phyloP scores from a whole-genome alignment of 129 eudicot species.

The Lactuca saligna region DNA sequence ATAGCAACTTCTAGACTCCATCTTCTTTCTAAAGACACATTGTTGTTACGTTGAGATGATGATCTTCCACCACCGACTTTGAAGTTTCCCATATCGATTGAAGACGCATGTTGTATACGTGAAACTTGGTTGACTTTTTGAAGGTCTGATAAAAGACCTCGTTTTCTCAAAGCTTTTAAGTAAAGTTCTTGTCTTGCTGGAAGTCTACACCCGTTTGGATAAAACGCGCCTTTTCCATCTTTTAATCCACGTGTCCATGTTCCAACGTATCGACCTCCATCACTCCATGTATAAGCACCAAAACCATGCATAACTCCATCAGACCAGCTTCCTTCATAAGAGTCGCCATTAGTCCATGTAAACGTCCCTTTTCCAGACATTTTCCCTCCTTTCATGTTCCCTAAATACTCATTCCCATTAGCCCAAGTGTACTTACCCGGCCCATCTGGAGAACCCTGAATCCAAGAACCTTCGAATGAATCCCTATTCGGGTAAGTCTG shows the following conservation, averaged over 20 bases:
- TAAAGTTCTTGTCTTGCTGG: conserved; percentile 63
- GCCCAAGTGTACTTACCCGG: conserved; percentile 93
- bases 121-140: conserved; percentile 73
- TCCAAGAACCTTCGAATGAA: conserved; percentile 93
- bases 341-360: conserved; percentile 81
- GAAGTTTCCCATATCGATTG: conserved; percentile 77
- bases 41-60: conserved; percentile 46
- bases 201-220: conserved; percentile 60
- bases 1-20: conserved; percentile 95
- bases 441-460: conserved; percentile 90
- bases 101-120: conserved; percentile 77
- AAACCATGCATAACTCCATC: conserved; percentile 84
- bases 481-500: conserved; percentile 80
- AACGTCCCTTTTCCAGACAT: conserved; percentile 83
- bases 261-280: conserved; percentile 80
- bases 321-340: conserved; percentile 80
- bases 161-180: conserved; percentile 72
- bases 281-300: conserved; percentile 84
- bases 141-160: conserved; percentile 69
- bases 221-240: conserved; percentile 88
- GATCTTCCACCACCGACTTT: conserved; percentile 54
- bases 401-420: conserved; percentile 67
- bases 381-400: conserved; percentile 79
- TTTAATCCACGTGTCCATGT: conserved; percentile 89
- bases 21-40: conserved; percentile 74